Evolutionary conservation across 768 basidiomycete species (phyloP), one percentile per base, ranked within the genome.

Genomic region (Boletus rubropictus): DNA sequence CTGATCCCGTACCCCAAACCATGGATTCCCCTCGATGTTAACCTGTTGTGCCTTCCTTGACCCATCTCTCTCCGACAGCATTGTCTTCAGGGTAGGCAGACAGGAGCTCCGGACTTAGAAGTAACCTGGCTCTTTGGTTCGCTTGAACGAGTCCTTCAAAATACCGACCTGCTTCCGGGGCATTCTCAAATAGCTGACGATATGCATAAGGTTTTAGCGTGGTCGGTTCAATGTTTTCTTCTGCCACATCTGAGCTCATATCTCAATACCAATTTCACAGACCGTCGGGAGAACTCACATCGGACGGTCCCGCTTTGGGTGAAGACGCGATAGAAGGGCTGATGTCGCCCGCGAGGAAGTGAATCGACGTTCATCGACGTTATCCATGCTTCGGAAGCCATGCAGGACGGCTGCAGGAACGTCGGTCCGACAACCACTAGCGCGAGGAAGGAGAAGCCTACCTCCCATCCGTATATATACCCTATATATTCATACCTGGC

Each of bases 401-500:
- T 63, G 52, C 77, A 80, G 11, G 52, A 55, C 11, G 63, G 44
- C 64, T 65, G 24, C 11, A 48, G 31, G 29, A 36, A 34, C 33
- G 17, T 50, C 24, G 10, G 29, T n/a, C 22, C 25, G 18, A 39
- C 10, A 31, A 31, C 33, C 25, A 31, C 8, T 20, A 24, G 12
- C 7, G 1, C n/a, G 8, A 1, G 2, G 27, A 33, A 38, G 20
- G 44, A n/a, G 28, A 39, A 22, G 39, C 55, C 7, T 44, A 78
- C 76, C 60, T 78, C 74, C 78, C 78, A 80, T 8, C 70, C 72
- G 42, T 67, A 63, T 33, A 79, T 72, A 38, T 71, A 72, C 18
- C 73, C 77, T 7, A 64, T 44, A 53, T 77, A 76, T 6, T 58
- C 62, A 43, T 70, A 71, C 39, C 52, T 61, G 32, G 40, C 56